Evolutionary conservation across 495 filamentous ascomycete genomes (phyloP), one percentile per base, ranked within the genome.

Genomic region (Hypoxylon fragiforme): DNA sequence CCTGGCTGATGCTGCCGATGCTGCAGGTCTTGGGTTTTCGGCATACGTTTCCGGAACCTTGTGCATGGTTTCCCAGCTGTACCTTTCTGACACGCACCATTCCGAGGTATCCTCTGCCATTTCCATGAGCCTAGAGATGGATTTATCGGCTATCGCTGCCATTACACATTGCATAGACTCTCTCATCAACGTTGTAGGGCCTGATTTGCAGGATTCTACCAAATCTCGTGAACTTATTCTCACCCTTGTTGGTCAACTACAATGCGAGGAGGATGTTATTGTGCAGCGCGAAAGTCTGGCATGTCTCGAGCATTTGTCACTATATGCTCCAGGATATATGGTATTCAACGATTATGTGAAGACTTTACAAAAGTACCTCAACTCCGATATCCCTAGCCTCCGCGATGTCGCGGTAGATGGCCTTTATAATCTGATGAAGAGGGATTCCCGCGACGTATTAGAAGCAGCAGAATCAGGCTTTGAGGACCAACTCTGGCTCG

Each of bases 371-470:
- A 80, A 77, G 11, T 85, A 91, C 54, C 79, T 97, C 35, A 79
- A 82, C 21, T 90, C 88, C 6, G 71, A 80, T 18, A 77, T 84
- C 54, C 69, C 77, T 1, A 76, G 85, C 37, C 81, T 96, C 39
- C 79, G 87, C 46, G 85, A 92, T 57, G 85, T 89, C 37, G 90
- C 91, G 13, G 81, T 96, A 11, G 89, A 95, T 67, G 92, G 90
- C 13, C 74, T 99, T 6, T 94, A 92, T 63, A 95, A 95, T 47
- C 73, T 97, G 16, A 96, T 99, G 91, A 92, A 96, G 66, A 80
- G 90, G 37, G 85, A 97, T 70, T 87, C 92, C 1, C 77, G 86
- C 44, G 82, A 87, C 30, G 90, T 97, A 14, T 77, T 97, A 9
- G 64, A 77, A 50, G 81, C 85, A 2, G 89, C 89, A 9, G 80